Evolutionary conservation across 2,329 filamentous ascomycete species (phyloP).

Genomic region (Fusarium neocosmosporiellum): DNA sequence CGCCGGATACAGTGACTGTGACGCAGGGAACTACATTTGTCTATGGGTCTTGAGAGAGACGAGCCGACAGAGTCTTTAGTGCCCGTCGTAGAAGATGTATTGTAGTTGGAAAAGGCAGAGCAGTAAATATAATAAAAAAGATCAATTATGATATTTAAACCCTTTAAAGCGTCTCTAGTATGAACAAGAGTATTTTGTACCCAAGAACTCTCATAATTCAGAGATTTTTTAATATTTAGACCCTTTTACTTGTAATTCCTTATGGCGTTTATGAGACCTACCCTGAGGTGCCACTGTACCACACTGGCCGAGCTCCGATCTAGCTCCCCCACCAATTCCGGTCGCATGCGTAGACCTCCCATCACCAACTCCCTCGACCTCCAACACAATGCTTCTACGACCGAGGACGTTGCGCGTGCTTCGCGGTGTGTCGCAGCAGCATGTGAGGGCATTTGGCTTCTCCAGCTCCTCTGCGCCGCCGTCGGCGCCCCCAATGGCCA

Average conservation of each 20-base stretch:
- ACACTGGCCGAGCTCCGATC: conserved; percentile 29
- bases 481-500: conserved; percentile 46
- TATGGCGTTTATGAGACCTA: background rate
- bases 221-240: background rate
- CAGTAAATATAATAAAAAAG: no score
- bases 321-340: conserved; percentile 42
- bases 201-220: no score
- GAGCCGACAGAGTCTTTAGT: no score
- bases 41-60: background rate
- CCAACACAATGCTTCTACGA: conserved; percentile 46
- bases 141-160: no score
- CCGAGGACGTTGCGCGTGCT: conserved; percentile 47
- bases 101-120: no score
- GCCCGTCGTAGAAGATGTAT: no score
- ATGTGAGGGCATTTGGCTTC: conserved; percentile 58
- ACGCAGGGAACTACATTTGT: background rate
- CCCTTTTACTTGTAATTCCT: background rate
- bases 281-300: background rate
- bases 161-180: no score
- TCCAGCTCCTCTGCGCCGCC: conserved; percentile 45
- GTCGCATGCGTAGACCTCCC: conserved; percentile 21
- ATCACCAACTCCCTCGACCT: conserved; percentile 15
- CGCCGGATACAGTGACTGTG: background rate
- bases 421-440: conserved; percentile 48
- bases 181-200: no score